Evolutionary conservation across 306 rosid genomes (phyloP).

Genomic region (Fragaria ananassa): DNA sequence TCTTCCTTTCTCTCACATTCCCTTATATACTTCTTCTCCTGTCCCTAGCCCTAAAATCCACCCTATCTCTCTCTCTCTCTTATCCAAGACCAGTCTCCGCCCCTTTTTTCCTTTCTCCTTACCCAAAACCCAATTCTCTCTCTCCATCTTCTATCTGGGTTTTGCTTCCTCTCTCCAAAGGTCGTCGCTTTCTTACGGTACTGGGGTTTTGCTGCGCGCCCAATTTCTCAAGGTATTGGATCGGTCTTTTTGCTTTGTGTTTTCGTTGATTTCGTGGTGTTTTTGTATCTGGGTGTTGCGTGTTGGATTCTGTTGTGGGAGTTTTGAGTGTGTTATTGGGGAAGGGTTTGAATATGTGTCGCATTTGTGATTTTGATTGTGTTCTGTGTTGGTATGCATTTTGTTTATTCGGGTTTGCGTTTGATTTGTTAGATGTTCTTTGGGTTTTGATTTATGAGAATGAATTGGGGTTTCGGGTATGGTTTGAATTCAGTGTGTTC

Average conservation of each 20-base stretch:
- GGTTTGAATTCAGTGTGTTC: not conserved
- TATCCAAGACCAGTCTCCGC: conserved; percentile 10
- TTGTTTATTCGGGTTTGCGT: not conserved
- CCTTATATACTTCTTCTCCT: conserved; percentile 33
- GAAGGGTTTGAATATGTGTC: not conserved
- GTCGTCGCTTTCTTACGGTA: conserved; percentile 7
- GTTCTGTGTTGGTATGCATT: not conserved
- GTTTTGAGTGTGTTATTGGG: conserved; percentile 15
- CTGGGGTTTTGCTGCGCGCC: not conserved
- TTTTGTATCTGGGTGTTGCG: conserved; percentile 6
- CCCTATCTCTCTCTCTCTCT: not conserved
- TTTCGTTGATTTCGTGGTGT: conserved; percentile 5
- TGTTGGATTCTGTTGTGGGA: not conserved
- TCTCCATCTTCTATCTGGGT: not conserved
- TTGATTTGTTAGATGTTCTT: not conserved
- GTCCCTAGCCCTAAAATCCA: conserved; percentile 6
- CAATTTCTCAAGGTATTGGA: conserved; percentile 30
- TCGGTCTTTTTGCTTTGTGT: not conserved
- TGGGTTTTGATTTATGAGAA: conserved; percentile 3
- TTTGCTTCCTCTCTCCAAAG: not conserved
- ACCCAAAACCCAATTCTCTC: conserved; percentile 8
- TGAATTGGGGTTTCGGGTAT: conserved; percentile 6
- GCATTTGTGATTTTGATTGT: conserved; percentile 4
- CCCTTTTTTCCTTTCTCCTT: not conserved
- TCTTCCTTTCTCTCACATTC: conserved; percentile 38